Conservation (phyloP, 2,329 filamentous ascomycete genomes). For the Conoideocrella luteorostrata region DNA sequence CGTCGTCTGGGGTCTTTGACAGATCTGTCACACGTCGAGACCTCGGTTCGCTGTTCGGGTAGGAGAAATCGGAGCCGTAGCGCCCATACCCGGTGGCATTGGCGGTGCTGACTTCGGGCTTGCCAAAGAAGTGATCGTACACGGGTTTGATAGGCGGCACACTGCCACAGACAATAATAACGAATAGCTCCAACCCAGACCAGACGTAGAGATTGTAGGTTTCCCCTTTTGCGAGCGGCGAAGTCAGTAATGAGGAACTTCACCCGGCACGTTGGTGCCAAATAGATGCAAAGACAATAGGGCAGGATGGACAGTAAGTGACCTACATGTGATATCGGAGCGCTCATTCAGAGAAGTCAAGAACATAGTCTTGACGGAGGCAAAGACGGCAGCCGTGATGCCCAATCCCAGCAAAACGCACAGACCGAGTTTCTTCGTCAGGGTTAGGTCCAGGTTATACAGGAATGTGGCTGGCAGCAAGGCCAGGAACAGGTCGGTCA, state of each 20-base stretch:
- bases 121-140: conserved; percentile 2
- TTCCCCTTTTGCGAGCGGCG: too few relatives aligned
- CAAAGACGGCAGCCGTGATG: conserved; percentile 4
- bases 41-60: neutral
- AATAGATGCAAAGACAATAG: too few relatives aligned
- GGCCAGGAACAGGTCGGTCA: conserved; percentile 6
- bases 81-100: neutral
- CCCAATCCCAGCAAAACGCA: conserved; percentile 3
- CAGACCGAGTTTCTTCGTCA: conserved; percentile 5
- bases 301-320: too few relatives aligned
- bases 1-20: neutral
- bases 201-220: conserved; percentile 4
- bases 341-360: neutral
- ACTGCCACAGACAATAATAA: conserved; percentile 10
- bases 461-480: conserved; percentile 5
- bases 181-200: conserved; percentile 7
- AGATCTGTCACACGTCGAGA: neutral
- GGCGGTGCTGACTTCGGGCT: neutral
- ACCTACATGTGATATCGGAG: conserved; percentile 5
- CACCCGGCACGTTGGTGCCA: too few relatives aligned
- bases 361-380: conserved; percentile 5
- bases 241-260: too few relatives aligned
- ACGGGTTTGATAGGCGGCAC: conserved; percentile 8
- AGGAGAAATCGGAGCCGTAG: neutral
- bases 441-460: conserved; percentile 3